Conservation (phyloP, 176 grass and related monocot genomes). For the Luzula sylvatica region DNA sequence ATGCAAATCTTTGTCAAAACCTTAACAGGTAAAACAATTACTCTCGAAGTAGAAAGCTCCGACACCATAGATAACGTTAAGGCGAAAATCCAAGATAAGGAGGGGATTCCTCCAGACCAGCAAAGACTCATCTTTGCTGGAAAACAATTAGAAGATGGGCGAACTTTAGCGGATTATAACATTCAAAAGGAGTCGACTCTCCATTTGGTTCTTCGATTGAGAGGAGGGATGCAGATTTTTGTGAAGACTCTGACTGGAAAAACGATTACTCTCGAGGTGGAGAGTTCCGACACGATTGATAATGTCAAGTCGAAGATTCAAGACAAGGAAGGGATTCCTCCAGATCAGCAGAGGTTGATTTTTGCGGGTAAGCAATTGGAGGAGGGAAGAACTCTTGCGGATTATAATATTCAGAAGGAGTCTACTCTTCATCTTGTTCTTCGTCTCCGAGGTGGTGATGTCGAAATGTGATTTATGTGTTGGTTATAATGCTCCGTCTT, state of each 20-base stretch:
- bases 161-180: neutral
- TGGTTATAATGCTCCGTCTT: too few relatives aligned
- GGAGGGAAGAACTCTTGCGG: too few relatives aligned
- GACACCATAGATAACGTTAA: slow-evolving; percentile 16
- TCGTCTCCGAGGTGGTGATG: too few relatives aligned
- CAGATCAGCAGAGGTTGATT: neutral
- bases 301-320: slow-evolving; percentile 17
- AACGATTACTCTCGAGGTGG: slow-evolving; percentile 13
- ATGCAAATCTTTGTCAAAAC: too few relatives aligned
- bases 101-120: neutral
- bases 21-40: too few relatives aligned
- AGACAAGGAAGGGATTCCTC: slow-evolving; percentile 8
- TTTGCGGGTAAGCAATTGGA: too few relatives aligned
- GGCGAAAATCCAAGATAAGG: slow-evolving; percentile 14
- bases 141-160: neutral
- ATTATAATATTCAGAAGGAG: neutral
- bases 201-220: too few relatives aligned
- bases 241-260: slow-evolving; percentile 22
- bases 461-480: too few relatives aligned
- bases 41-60: too few relatives aligned
- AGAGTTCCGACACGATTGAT: slow-evolving; percentile 11
- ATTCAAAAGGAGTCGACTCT: neutral
- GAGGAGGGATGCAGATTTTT: slow-evolving; percentile 29
- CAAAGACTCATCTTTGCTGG: neutral
- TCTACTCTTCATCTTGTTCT: neutral